phyloP scores from a whole-genome alignment of 805 yeast species.

The Wickerhamiella domercqiae region DNA sequence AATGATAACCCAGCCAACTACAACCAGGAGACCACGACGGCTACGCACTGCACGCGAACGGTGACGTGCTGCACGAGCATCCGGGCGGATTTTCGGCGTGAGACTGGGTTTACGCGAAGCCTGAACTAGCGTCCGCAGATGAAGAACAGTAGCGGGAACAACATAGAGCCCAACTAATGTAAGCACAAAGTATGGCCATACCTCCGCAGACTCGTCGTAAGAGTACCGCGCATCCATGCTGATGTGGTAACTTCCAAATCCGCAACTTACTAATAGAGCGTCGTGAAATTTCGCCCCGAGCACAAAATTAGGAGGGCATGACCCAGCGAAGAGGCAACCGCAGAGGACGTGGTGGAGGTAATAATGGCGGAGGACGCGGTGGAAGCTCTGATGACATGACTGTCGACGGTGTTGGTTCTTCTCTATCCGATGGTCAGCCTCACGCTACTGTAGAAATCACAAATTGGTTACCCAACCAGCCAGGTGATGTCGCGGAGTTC shows the following conservation, averaged over 20 bases:
- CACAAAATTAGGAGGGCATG: no score
- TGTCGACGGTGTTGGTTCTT: conserved; percentile 20
- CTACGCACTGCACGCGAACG: not conserved
- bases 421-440: conserved; percentile 1
- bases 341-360: conserved; percentile 13
- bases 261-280: not conserved
- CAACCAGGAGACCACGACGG: conserved; percentile 14
- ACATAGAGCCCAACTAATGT: conserved; percentile 55
- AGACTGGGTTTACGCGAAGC: not conserved
- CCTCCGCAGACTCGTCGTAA: conserved; percentile 78
- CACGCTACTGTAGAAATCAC: conserved; percentile 41
- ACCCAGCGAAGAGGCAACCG: no score
- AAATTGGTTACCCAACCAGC: conserved; percentile 73
- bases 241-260: conserved; percentile 4
- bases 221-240: conserved; percentile 47
- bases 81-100: not conserved
- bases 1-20: conserved; percentile 49
- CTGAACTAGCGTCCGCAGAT: conserved; percentile 16
- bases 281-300: not conserved
- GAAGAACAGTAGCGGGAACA: conserved; percentile 43
- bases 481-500: conserved; percentile 53
- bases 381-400: conserved; percentile 21
- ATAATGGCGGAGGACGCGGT: conserved; percentile 9
- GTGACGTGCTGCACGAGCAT: no score
- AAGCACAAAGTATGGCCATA: conserved; percentile 82